phyloP scores from a whole-genome alignment of 2,329 filamentous ascomycete species.

The Drechslera avenae region DNA sequence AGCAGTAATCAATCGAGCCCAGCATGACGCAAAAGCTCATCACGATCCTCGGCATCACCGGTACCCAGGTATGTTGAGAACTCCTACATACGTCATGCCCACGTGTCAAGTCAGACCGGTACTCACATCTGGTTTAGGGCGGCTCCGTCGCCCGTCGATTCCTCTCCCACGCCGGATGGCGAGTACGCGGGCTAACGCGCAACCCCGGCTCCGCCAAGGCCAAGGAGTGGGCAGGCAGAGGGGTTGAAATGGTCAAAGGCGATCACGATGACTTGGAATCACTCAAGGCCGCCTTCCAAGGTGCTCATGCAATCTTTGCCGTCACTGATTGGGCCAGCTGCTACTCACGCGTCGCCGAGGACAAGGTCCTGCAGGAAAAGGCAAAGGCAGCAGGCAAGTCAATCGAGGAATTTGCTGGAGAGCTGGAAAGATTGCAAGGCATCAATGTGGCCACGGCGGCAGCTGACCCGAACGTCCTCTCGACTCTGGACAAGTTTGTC shows the following conservation, averaged over 20 bases:
- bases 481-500: slow-evolving; percentile 51
- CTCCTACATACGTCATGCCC: background rate
- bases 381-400: slow-evolving; percentile 29
- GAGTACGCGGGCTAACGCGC: slow-evolving; percentile 51
- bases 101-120: background rate
- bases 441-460: slow-evolving; percentile 51
- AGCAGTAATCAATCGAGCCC: background rate
- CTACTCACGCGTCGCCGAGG: slow-evolving; percentile 41
- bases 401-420: slow-evolving; percentile 42
- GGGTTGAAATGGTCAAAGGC: slow-evolving; percentile 24
- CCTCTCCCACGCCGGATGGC: slow-evolving; percentile 24
- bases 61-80: slow-evolving; percentile 18
- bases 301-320: slow-evolving; percentile 41
- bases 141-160: slow-evolving; percentile 32
- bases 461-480: slow-evolving; percentile 23
- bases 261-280: slow-evolving; percentile 21
- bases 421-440: slow-evolving; percentile 41
- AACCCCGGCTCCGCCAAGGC: slow-evolving; percentile 47
- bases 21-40: slow-evolving; percentile 20
- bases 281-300: slow-evolving; percentile 19
- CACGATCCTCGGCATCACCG: slow-evolving; percentile 24
- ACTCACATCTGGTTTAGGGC: slow-evolving; percentile 18
- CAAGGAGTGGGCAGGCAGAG: slow-evolving; percentile 30
- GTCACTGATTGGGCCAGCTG: slow-evolving; percentile 38
- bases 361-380: slow-evolving; percentile 16